These are phyloP conservation scores for Hemileccinum rubropunctum DNA, from an alignment of 768 basidiomycete species.

Conservation along the genomic window DNA sequence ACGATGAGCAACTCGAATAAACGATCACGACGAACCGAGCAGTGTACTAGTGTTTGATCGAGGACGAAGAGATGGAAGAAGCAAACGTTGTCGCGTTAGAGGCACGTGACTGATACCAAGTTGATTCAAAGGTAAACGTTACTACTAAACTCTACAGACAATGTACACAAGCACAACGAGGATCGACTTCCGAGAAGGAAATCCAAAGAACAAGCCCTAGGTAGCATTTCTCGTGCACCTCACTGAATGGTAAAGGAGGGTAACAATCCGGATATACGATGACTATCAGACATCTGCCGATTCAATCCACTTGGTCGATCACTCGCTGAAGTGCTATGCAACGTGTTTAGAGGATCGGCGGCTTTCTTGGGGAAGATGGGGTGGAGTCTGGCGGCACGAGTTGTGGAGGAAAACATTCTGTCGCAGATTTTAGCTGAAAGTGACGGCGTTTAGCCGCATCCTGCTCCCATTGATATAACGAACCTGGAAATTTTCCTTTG, in stretches of 20 bases:
- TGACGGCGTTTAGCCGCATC: constrained; percentile 4
- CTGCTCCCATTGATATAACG: background rate
- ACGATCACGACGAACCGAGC: background rate
- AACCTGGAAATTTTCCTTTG: constrained; percentile 50
- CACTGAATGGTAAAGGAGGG: background rate
- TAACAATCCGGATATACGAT: background rate
- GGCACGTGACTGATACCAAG: constrained; percentile 26
- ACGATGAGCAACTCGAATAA: background rate
- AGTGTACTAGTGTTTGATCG: constrained; percentile 17
- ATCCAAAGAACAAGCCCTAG: background rate
- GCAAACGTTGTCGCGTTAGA: constrained; percentile 30
- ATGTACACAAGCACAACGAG: constrained; percentile 9
- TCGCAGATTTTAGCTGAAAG: constrained; percentile 15
- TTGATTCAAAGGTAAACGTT: no score
- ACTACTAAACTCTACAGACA: background rate
- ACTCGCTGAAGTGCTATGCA: background rate
- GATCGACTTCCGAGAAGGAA: constrained; percentile 2
- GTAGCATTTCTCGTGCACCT: background rate
- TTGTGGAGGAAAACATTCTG: constrained; percentile 14
- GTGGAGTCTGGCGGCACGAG: constrained; percentile 10
- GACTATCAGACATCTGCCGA: background rate
- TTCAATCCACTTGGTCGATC: background rate
- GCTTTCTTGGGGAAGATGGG: constrained; percentile 16
- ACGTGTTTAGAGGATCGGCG: constrained; percentile 6
- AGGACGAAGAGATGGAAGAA: background rate